Base-by-base conservation (phyloP, 2,329 filamentous ascomycete genomes). In the Fusarium sacchari region DNA sequence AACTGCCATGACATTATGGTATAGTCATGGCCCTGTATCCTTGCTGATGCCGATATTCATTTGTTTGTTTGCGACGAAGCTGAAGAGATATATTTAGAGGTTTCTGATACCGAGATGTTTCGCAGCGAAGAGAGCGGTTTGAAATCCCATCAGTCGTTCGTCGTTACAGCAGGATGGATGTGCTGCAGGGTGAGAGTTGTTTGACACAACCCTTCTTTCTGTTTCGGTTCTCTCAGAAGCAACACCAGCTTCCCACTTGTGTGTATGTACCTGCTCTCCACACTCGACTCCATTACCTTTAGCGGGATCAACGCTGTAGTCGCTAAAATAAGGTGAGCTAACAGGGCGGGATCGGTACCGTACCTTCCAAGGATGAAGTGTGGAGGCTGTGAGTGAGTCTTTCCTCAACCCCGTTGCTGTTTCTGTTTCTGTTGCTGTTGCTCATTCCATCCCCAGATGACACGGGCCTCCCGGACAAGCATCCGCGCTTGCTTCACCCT, bases 401-500 rank as follows among this genome's bases (percentile, higher is more conserved):
- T 60, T 65, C 59, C 67, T 70, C 53, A 58, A 69, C 50, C 66
- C 57, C 59, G 26, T 58, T n/a, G 52, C 28, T 42, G 58, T 64
- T 39, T 13, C 30, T 32, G 30, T 30, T 28, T 6, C 37, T 24
- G 50, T 56, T 56, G 26, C 44, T 37, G 42, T 57, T 62, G 40
- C 69, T 56, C 68, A 63, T 68, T 71, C 67, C 50, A 69, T 56
- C 65, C 66, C 67, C 67, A 69, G 67, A 69, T 69, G 58, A 69
- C 59, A 69, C 59, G 66, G 66, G 37, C 66, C 59, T 69, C 36
- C 42, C 65, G 67, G 66, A 69, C 40, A 67, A 53, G 44, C 56
- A 52, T 36, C 65, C 52, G 67, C 57, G 26, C 67, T 39, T 69
- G 50, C 67, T 67, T 69, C 66, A 69, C 50, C 67, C 64, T 43